Evolutionary conservation across 108 stramenopile species (phyloP), one percentile per base, ranked within the genome.

Genomic region (Aurantiochytrium sp.): DNA sequence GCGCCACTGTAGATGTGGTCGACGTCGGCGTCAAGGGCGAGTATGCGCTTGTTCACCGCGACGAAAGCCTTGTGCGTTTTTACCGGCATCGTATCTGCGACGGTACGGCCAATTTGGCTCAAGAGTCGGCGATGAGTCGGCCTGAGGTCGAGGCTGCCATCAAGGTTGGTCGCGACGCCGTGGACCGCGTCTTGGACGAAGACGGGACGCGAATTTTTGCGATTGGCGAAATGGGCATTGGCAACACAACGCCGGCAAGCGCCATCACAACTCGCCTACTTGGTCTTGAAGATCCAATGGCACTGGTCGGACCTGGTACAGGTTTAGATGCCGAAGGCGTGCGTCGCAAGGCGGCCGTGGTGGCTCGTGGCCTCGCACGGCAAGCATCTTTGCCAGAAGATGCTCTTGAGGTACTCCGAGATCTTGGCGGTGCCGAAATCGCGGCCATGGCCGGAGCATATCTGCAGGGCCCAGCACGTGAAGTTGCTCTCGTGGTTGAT

Each of bases 161-260:
- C 0, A 5, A 5, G 10, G 90, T 72, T 0, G 96, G 96, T 5
- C 76, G 91, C 35, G 76, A 90, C 0, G 91, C 91, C 55, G 87
- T 93, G 35, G 60, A 0, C 45, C 45, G 44, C 12, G 89, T 58
- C 76, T 91, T 94, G 0, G 64, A 91, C 44, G 91, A 93, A 45
- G 51, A 69, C 18, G 43, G 42, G 3, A 89, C 89, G 42, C 58
- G 87, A 53, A 87, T 93, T 44, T 58, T 96, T 5, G 87, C 89
- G 16, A 91, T 96, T 59, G 96, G 96, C 58, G 96, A 96, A 89
- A 93, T 96, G 23, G 96, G 96, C 5, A 96, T 96, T 59, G 95
- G 96, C 10, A 96, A 96, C 87, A 96, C 96, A 14, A 96, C 96
- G 2, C 90, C 94, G 12, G 92, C 95, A 16, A 93, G 95, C 21